Evolutionary conservation across 2,329 filamentous ascomycete genomes (phyloP).

Genomic region (Arachnomyces sp.): DNA sequence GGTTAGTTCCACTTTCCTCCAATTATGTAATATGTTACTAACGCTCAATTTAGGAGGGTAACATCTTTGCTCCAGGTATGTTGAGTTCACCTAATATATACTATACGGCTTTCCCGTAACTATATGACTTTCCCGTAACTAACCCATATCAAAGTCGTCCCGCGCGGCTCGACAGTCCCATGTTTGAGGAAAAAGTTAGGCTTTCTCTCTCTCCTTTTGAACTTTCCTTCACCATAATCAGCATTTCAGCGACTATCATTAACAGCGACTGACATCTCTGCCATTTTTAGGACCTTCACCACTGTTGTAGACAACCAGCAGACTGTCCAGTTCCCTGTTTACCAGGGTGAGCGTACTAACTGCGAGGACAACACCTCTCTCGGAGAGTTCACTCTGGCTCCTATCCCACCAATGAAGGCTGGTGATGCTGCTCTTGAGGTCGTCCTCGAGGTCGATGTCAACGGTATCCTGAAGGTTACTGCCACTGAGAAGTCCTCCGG

Average conservation of each 20-base stretch:
- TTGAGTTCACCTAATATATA: no score
- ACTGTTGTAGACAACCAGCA: constrained; percentile 57
- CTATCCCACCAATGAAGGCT: constrained; percentile 77
- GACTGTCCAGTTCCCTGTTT: constrained; percentile 86
- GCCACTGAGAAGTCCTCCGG: constrained; percentile 98
- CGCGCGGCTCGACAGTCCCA: constrained; percentile 69
- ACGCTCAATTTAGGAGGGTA: no score
- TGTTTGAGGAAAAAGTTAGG: constrained; percentile 63
- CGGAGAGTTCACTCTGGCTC: constrained; percentile 92
- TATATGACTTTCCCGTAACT: no score
- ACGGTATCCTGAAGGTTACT: constrained; percentile 99
- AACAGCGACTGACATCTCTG: constrained; percentile 5
- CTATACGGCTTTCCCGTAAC: no score
- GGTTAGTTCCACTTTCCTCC: constrained; percentile 25
- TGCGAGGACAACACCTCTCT: constrained; percentile 97
- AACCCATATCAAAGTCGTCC: no score
- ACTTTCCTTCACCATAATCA: constrained; percentile 1
- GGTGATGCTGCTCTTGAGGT: constrained; percentile 95
- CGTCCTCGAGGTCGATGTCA: constrained; percentile 99
- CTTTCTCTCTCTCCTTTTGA: constrained; percentile 1
- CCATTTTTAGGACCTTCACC: no score
- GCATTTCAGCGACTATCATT: constrained; percentile 5
- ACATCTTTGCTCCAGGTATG: constrained; percentile 74
- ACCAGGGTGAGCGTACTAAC: constrained; percentile 94
- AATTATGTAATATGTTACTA: no score